Percentiles rank a stretch among this genome's conserved stretches.
phyloP scores from a whole-genome alignment of 306 rosid species.

The Vachellia collinsii region DNA sequence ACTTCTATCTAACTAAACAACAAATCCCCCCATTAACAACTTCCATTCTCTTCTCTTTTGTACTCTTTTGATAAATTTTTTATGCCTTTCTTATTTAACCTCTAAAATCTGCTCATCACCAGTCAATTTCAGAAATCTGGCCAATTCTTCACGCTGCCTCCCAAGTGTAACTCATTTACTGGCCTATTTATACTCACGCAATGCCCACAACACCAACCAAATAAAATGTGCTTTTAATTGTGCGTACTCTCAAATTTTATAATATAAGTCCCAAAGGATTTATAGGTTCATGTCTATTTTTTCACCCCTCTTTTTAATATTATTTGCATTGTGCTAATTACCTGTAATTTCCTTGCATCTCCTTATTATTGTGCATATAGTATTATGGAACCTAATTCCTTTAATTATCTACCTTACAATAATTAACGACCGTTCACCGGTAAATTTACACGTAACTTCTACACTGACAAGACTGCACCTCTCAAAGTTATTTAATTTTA shows the following conservation, averaged over 20 bases:
- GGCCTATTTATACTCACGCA: neutral
- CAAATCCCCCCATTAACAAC: neutral
- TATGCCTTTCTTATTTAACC: neutral
- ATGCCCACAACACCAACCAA: neutral
- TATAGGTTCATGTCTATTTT: neutral
- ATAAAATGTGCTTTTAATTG: neutral
- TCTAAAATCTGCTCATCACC: neutral
- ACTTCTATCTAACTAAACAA: neutral
- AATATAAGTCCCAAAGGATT: neutral
- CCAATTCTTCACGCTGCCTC: neutral
- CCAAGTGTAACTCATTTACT: neutral
- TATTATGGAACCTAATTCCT: neutral
- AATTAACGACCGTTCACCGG: neutral
- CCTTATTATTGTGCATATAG: neutral
- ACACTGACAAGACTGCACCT: neutral
- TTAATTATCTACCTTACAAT: neutral
- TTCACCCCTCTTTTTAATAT: neutral
- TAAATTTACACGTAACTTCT: neutral
- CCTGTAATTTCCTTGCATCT: conserved; percentile 4
- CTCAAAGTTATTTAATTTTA: neutral
- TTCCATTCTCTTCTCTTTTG: neutral
- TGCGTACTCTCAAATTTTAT: neutral
- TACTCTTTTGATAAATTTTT: neutral
- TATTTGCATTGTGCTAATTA: neutral
- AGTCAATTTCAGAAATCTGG: neutral